Percentiles rank a stretch among this genome's conserved stretches.
Evolutionary conservation across 179 eudicot genomes (phyloP).

Genomic region (Spinacia oleracea): DNA sequence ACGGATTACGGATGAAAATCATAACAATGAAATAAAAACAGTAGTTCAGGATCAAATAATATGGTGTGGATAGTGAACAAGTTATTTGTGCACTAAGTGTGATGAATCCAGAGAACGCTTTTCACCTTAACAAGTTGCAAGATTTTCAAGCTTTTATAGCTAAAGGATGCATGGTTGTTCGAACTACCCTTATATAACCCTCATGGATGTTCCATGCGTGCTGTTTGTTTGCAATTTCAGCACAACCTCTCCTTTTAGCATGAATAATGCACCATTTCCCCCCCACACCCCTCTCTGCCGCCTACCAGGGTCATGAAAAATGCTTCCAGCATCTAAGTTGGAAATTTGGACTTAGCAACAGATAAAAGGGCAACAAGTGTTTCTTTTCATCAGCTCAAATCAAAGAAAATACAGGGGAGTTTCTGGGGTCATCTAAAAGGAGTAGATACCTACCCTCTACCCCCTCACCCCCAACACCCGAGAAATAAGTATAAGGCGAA

Average conservation of each 20-base stretch:
- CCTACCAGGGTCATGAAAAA: background rate
- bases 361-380: background rate
- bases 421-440: no score
- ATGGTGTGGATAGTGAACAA: background rate
- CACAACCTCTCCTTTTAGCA: background rate
- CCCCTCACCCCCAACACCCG: no score
- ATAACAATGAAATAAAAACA: no score
- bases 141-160: background rate
- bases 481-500: no score
- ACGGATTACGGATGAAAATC: no score
- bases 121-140: background rate
- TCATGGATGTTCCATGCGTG: background rate
- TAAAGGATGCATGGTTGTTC: background rate
- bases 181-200: background rate
- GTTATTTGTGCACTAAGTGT: background rate
- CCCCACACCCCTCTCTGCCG: no score
- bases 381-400: no score
- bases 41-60: background rate
- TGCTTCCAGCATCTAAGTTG: background rate
- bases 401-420: no score
- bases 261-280: background rate
- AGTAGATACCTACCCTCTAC: no score
- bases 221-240: background rate
- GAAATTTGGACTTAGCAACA: background rate
- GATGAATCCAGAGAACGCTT: background rate